phyloP scores from a whole-genome alignment of 1,139 yeast genomes.

The Suhomyces taliae region DNA sequence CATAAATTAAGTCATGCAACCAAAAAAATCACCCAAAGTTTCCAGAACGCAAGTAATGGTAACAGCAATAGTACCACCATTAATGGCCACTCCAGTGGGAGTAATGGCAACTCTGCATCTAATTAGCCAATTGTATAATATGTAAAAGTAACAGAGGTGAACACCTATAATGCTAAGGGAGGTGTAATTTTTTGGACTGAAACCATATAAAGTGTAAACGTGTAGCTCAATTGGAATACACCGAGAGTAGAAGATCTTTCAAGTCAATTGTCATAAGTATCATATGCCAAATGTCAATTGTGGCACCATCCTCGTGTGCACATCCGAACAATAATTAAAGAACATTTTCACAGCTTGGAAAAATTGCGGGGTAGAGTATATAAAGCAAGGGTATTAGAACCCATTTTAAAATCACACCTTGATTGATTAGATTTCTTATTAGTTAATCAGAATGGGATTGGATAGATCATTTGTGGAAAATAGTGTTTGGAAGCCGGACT shows the following conservation, averaged over 20 bases:
- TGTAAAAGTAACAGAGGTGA: slow-evolving; percentile 3
- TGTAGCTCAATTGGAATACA: no score
- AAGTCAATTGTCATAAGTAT: no score
- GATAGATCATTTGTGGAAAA: slow-evolving; percentile 28
- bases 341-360: background rate
- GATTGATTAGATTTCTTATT: background rate
- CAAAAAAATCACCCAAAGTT: slow-evolving; percentile 7
- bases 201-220: no score
- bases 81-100: background rate
- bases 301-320: no score
- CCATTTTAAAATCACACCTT: background rate
- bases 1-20: slow-evolving; percentile 6
- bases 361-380: slow-evolving; percentile 3
- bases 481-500: slow-evolving; percentile 51
- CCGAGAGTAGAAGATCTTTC: no score
- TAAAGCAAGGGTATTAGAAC: background rate
- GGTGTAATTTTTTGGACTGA: no score
- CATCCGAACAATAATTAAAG: background rate
- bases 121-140: slow-evolving; percentile 2
- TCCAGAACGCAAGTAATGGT: background rate
- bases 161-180: background rate
- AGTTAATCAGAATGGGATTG: slow-evolving; percentile 5
- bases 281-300: no score
- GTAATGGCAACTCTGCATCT: slow-evolving; percentile 2
- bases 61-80: background rate